phyloP scores from a whole-genome alignment of 2,329 filamentous ascomycete genomes.

The Acrodontium crateriforme region DNA sequence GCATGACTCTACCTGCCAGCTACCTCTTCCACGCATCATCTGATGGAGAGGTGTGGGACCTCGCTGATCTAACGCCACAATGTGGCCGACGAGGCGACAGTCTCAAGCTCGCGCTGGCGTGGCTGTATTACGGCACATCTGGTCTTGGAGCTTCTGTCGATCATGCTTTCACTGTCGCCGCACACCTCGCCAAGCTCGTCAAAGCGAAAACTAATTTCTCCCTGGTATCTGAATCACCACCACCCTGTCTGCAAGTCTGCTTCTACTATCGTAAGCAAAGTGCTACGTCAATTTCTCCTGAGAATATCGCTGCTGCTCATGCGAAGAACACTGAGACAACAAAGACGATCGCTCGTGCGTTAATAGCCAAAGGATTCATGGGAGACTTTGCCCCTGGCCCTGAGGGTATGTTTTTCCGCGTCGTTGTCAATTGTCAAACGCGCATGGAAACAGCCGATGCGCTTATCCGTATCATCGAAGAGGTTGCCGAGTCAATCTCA shows the following conservation, averaged over 20 bases:
- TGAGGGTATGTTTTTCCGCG: conserved; percentile 52
- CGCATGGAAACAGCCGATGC: conserved; percentile 46
- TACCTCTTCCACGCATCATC: conserved; percentile 40
- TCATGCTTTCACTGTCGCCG: conserved; percentile 56
- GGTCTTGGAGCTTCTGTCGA: conserved; percentile 56
- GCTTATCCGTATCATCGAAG: conserved; percentile 46
- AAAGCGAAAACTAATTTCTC: conserved; percentile 45
- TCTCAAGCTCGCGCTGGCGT: conserved; percentile 75
- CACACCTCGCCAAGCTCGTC: conserved; percentile 51
- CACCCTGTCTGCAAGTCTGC: conserved; percentile 85
- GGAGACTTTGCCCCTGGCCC: conserved; percentile 51
- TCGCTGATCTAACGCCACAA: conserved; percentile 85
- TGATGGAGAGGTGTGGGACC: conserved; percentile 51
- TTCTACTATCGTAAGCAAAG: conserved; percentile 63
- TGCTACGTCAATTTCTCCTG: too few relatives aligned
- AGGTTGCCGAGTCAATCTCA: too few relatives aligned
- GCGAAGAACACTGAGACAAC: conserved; percentile 43
- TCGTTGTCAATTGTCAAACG: conserved; percentile 52
- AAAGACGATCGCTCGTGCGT: conserved; percentile 36
- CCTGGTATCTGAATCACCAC: conserved; percentile 60
- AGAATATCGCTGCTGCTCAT: conserved; percentile 14
- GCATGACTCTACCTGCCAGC: conserved; percentile 75
- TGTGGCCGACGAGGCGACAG: conserved; percentile 78
- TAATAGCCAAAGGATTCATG: conserved; percentile 53
- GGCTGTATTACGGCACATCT: conserved; percentile 72